A percentile compares a stretch with the other conserved stretches of the same genome.
Conservation (phyloP, 768 basidiomycete species). For the Trametes villosa region DNA sequence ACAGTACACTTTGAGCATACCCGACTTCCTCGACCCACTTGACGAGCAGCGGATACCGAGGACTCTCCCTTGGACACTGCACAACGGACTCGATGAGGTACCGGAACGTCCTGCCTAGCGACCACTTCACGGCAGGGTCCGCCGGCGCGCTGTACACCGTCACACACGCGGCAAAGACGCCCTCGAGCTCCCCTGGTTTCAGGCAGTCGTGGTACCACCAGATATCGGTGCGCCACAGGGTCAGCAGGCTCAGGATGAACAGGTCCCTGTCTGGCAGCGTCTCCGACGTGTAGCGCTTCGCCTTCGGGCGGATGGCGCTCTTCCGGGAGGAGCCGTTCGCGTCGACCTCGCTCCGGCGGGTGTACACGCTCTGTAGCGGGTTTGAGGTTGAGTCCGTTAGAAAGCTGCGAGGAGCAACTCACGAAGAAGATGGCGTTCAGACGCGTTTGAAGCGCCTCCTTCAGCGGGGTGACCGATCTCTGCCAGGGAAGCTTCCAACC, state of each 20-base stretch:
- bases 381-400: not conserved
- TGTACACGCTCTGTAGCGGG: constrained; percentile 31
- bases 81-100: constrained; percentile 49
- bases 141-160: constrained; percentile 65
- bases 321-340: constrained; percentile 57
- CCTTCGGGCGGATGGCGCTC: constrained; percentile 59
- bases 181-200: constrained; percentile 43
- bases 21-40: constrained; percentile 51
- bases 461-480: constrained; percentile 52
- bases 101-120: constrained; percentile 55
- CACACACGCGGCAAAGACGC: constrained; percentile 52
- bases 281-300: constrained; percentile 59
- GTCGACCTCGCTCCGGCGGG: constrained; percentile 66
- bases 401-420: constrained; percentile 16
- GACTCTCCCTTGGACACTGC: constrained; percentile 45
- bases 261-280: constrained; percentile 71
- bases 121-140: constrained; percentile 69
- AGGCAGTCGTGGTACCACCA: constrained; percentile 57
- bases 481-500: constrained; percentile 61
- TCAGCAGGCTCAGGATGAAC: constrained; percentile 67
- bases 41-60: constrained; percentile 40
- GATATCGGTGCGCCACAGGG: constrained; percentile 65
- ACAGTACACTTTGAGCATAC: constrained; percentile 40
- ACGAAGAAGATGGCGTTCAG: constrained; percentile 64
- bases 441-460: constrained; percentile 48